phyloP scores from a whole-genome alignment of 1,284 basidiomycete species.

The Ceratobasidium sp. region DNA sequence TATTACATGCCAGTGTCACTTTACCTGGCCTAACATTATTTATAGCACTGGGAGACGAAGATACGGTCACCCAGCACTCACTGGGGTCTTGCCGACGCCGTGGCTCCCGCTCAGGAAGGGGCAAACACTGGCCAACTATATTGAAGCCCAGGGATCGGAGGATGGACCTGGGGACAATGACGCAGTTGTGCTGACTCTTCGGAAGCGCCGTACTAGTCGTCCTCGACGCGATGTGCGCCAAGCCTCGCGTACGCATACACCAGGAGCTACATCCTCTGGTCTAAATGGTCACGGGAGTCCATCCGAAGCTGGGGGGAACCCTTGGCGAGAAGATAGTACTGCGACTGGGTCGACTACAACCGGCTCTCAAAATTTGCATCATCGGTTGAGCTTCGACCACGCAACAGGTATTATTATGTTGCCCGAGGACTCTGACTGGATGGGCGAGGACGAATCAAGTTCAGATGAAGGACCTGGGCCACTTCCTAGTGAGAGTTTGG shows the following conservation, averaged over 20 bases:
- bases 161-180: constrained; percentile 53
- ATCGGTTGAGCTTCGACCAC: constrained; percentile 76
- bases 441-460: constrained; percentile 57
- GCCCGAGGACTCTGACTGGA: constrained; percentile 77
- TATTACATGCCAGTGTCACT: neutral
- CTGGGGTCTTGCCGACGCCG: constrained; percentile 84
- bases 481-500: constrained; percentile 39
- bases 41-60: constrained; percentile 81
- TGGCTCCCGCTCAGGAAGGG: constrained; percentile 89
- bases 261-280: neutral
- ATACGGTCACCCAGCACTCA: constrained; percentile 90
- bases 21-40: constrained; percentile 34
- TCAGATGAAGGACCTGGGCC: constrained; percentile 47
- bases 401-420: constrained; percentile 84
- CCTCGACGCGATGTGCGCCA: constrained; percentile 13
- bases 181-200: constrained; percentile 75
- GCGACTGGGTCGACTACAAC: constrained; percentile 40
- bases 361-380: constrained; percentile 47
- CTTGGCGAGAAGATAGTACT: constrained; percentile 36
- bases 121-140: constrained; percentile 61
- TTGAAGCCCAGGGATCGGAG: constrained; percentile 55
- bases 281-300: constrained; percentile 23
- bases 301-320: constrained; percentile 34
- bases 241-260: constrained; percentile 16
- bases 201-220: constrained; percentile 44